phyloP scores from a whole-genome alignment of 2,329 filamentous ascomycete species.

The Calonectria ilicicola region DNA sequence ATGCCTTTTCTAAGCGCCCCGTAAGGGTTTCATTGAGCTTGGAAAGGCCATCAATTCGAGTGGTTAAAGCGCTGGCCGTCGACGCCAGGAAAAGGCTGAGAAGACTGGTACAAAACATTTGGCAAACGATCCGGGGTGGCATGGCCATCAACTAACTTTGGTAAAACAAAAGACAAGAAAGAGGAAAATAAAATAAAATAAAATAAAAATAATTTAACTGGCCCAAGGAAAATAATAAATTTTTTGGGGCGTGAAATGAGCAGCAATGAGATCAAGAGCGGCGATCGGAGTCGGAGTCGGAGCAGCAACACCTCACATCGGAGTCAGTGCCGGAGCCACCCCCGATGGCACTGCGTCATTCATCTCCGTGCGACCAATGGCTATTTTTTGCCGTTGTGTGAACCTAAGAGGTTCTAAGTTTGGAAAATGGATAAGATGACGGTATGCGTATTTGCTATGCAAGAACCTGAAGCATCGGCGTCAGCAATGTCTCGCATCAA shows the following conservation, averaged over 20 bases:
- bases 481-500: neutral
- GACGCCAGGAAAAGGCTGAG: neutral
- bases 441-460: neutral
- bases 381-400: too few relatives aligned
- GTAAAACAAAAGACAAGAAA: neutral
- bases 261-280: neutral
- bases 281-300: neutral
- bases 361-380: neutral
- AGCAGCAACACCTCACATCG: neutral
- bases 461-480: neutral
- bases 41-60: neutral
- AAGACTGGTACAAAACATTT: neutral
- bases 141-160: neutral
- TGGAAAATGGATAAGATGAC: neutral
- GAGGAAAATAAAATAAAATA: neutral
- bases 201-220: neutral
- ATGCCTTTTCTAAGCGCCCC: neutral
- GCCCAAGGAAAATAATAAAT: neutral
- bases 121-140: neutral
- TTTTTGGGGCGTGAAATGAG: neutral
- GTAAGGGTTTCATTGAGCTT: neutral
- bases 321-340: neutral
- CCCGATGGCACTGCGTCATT: neutral
- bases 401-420: too few relatives aligned
- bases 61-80: neutral